These are phyloP conservation scores for Arabis hirsuta DNA, from an alignment of 345 rosid genomes.

Conservation along the genomic window DNA sequence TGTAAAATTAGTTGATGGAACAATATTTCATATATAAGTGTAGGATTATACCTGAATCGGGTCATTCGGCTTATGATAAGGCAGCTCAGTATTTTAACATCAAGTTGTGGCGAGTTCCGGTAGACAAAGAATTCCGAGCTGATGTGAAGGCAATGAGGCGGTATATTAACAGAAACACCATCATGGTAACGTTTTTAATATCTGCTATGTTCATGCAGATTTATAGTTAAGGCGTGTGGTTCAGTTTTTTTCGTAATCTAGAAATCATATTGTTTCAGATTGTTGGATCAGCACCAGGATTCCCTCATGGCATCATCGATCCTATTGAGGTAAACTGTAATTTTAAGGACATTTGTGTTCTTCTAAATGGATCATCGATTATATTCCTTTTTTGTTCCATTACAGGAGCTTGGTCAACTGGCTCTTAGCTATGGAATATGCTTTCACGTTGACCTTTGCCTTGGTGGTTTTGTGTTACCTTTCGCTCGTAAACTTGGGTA, in stretches of 20 bases:
- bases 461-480: slow-evolving; percentile 97
- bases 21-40: slow-evolving; percentile 28
- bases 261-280: slow-evolving; percentile 57
- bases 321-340: slow-evolving; percentile 77
- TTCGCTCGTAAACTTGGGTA: slow-evolving; percentile 93
- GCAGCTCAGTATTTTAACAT: slow-evolving; percentile 95
- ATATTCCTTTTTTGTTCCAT: slow-evolving; percentile 15
- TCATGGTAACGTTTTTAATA: slow-evolving; percentile 62
- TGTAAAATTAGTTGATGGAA: slow-evolving; percentile 24
- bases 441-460: slow-evolving; percentile 97
- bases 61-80: slow-evolving; percentile 97
- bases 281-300: slow-evolving; percentile 99
- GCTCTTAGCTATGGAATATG: slow-evolving; percentile 78
- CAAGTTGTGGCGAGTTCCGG: slow-evolving; percentile 91
- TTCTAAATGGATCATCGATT: slow-evolving; percentile 6
- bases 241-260: slow-evolving; percentile 3
- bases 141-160: slow-evolving; percentile 74
- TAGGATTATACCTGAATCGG: slow-evolving; percentile 97
- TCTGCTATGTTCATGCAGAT: neutral
- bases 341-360: neutral
- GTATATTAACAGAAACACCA: slow-evolving; percentile 74
- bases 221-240: slow-evolving; percentile 4
- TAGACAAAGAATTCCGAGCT: slow-evolving; percentile 78
- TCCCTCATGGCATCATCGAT: slow-evolving; percentile 95
- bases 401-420: slow-evolving; percentile 90